Evolutionary conservation across 768 basidiomycete species (phyloP).

Genomic region (Kwoniella bestiolae): DNA sequence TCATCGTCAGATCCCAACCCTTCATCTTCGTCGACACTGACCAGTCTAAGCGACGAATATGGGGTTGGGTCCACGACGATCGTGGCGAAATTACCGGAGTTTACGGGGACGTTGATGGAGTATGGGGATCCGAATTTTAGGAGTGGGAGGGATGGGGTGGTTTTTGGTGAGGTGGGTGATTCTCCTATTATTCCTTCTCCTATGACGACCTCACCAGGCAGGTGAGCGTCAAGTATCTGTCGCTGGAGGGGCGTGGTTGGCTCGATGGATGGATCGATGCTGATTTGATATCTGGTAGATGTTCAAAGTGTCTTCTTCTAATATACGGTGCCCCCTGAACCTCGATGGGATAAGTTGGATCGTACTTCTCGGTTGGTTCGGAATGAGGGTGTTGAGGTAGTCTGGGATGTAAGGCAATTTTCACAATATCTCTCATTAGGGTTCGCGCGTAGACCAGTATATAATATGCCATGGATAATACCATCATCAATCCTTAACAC

Average conservation of each 20-base stretch:
- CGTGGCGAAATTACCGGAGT: slow-evolving; percentile 3
- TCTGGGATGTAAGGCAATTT: no score
- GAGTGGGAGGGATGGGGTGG: not conserved
- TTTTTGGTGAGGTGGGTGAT: slow-evolving; percentile 4
- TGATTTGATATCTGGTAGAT: not conserved
- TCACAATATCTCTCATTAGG: not conserved
- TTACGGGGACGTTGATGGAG: slow-evolving; percentile 10
- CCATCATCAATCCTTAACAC: not conserved
- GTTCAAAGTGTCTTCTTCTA: not conserved
- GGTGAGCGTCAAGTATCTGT: no score
- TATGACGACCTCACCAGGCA: no score
- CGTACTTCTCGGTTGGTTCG: not conserved
- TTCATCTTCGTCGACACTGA: not conserved
- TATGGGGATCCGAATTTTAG: slow-evolving; percentile 5
- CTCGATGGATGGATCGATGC: not conserved
- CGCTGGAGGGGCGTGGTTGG: no score
- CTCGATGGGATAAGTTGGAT: not conserved
- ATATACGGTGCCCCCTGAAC: not conserved
- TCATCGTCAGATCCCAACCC: not conserved
- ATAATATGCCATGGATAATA: not conserved
- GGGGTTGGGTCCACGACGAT: not conserved
- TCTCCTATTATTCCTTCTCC: no score
- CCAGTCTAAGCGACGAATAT: not conserved
- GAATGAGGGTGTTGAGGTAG: not conserved
- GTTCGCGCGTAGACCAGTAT: not conserved